Base-by-base conservation (phyloP, 805 yeast genomes). In the Starmerella riodocensis region DNA sequence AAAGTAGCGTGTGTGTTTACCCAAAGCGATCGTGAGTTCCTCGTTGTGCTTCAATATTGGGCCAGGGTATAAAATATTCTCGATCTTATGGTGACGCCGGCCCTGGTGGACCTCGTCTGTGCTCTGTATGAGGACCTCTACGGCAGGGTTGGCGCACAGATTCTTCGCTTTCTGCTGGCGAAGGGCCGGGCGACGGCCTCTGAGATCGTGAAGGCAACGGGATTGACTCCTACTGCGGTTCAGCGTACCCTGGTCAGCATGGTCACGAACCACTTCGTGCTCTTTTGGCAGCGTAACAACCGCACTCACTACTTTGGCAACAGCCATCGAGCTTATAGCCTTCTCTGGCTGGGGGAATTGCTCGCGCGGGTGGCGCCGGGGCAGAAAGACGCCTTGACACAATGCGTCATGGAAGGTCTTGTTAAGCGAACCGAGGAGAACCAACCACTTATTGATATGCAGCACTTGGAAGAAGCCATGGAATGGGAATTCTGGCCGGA, bases 281-380 rank as follows among this genome's bases (percentile, higher is more conserved):
- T 69, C 19, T 74, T 74, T 52, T 76, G 85, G 74, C 61, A 60
- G 14, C 79, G 74, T 48, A 34, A 39, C 37, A 17, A 35, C 14
- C 27, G 43, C 17, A 52, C 70, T 1, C 69, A 61, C 51, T 84
- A 85, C 56, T 64, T 64, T 23, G 70, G 74, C 43, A 70, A 76
- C 52, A 78, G 77, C 45, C 66, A 65, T 26, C 93, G 93, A 5
- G 59, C 76, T 16, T 65, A 74, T 46, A 58, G 70, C 40, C 62
- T 84, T 38, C 57, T 85, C 14, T 82, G 85, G 58, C 65, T 85
- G 6, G 96, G 94, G 31, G 81, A 79, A 39, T 74, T 85, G 43
- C 65, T 84, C 57, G 68, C 36, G 65, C 30, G 23, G 65, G 95
- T 94, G 0, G 75, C 76, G 50, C 55, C 84, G 39, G 67, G 74